Conservation (phyloP, 352 stramenopile species). For the Globisporangium acanthophoron region DNA sequence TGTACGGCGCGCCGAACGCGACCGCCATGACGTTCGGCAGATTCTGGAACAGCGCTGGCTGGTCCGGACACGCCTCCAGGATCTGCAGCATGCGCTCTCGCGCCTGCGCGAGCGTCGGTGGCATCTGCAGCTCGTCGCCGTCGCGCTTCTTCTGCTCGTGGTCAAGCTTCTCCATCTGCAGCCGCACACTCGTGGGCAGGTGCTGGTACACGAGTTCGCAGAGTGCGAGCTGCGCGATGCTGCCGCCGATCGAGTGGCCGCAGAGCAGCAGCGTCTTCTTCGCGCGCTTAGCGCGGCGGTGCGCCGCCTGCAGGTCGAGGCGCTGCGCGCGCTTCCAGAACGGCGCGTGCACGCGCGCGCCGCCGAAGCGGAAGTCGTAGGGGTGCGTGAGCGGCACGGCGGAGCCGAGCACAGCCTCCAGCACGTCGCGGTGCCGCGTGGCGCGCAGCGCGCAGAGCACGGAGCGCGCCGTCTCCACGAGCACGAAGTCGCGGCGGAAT, state of each 20-base stretch:
- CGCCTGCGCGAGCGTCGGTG: not conserved
- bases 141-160: constrained; percentile 37
- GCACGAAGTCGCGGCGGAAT: constrained; percentile 45
- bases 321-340: constrained; percentile 71
- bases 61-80: constrained; percentile 16
- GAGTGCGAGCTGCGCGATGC: constrained; percentile 73
- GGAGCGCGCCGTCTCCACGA: constrained; percentile 56
- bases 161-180: constrained; percentile 60
- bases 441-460: constrained; percentile 67
- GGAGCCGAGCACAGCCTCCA: constrained; percentile 68
- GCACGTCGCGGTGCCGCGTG: constrained; percentile 48
- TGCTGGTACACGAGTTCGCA: constrained; percentile 73
- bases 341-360: constrained; percentile 64
- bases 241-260: constrained; percentile 79
- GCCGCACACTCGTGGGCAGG: constrained; percentile 36
- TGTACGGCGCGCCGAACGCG: constrained; percentile 75
- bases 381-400: constrained; percentile 55
- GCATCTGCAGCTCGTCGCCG: not conserved
- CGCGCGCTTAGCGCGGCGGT: constrained; percentile 32
- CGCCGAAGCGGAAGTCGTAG: constrained; percentile 67
- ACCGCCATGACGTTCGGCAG: constrained; percentile 56
- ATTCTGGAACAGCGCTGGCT: constrained; percentile 18
- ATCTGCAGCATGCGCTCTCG: constrained; percentile 9
- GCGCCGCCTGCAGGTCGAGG: constrained; percentile 45
- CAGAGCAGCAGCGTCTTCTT: constrained; percentile 72